Evolutionary conservation across 345 rosid species (phyloP), one percentile per base, ranked within the genome.

Genomic region (Mallotus nudiflorus): DNA sequence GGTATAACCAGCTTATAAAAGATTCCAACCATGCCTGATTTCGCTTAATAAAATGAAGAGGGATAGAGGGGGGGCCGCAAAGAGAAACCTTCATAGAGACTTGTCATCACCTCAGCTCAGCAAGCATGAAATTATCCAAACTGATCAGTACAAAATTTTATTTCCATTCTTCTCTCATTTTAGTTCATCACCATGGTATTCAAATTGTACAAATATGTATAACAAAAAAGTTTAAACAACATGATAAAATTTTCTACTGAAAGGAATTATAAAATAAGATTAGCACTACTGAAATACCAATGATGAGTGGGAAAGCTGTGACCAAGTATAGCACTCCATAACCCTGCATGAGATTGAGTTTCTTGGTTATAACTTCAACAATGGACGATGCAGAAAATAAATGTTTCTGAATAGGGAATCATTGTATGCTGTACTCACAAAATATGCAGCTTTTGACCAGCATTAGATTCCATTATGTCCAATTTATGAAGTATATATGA

Each of bases 281-380:
- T 67, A 94, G 78, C 25, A 94, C 93, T 53, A 90, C 98, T 19
- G 96, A 81, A 42, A 94, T 70, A 72, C 97, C 97, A 5, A 94
- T 91, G 86, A 95, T 87, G 52, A 95, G 82, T 4, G 99, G 97
- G 70, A 95, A 90, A 74, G 93, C 95, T 8, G 95, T 76, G 71
- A 94, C 93, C 79, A 90, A 87, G 81, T 94, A 94, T 46, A 94
- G 77, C 7, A 93, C 97, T 84, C 97, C 97, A 68, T 86, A 95
- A 69, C 99, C 99, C 98, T 91, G 96, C 73, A 85, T 80, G 62
- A 78, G 42, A 61, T 57, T 73, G 46, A 53, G 50, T 46, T 69
- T 31, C 24, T 20, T 51, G 28, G 72, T 71, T 75, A 81, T 56
- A 58, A n/a, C 66, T 68, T 65, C 60, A 22, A 27, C 0, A 15